Percentiles rank a stretch among this genome's conserved stretches.
phyloP scores from a whole-genome alignment of 2,329 filamentous ascomycete species.

The Aureobasidium sp. region DNA sequence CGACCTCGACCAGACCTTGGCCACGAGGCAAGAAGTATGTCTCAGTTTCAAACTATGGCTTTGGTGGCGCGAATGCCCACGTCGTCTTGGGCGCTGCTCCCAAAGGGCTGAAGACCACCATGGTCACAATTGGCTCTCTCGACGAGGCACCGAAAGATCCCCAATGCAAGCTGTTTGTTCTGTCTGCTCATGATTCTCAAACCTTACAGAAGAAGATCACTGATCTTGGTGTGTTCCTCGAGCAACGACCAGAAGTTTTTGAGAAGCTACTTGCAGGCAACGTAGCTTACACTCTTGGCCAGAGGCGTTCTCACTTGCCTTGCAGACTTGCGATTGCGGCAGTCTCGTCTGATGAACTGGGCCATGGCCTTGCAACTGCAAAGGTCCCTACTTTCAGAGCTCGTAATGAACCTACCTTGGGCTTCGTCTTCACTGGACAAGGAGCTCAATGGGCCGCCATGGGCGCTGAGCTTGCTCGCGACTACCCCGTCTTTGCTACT shows the following conservation, averaged over 20 bases:
- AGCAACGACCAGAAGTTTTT: slow-evolving; percentile 2
- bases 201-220: slow-evolving; percentile 1
- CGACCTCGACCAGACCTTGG: background rate
- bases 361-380: background rate
- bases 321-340: background rate
- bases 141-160: background rate
- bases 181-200: background rate
- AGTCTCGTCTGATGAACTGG: background rate
- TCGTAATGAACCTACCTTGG: background rate
- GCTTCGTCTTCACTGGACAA: slow-evolving; percentile 28
- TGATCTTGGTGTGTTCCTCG: background rate
- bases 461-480: slow-evolving; percentile 16
- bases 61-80: slow-evolving; percentile 23
- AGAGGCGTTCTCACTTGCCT: background rate
- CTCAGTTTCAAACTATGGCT: slow-evolving; percentile 20
- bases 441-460: slow-evolving; percentile 27
- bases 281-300: background rate
- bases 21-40: slow-evolving; percentile 7
- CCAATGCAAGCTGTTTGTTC: background rate
- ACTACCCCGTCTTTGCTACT: background rate
- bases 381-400: slow-evolving; percentile 1
- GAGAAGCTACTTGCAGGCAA: slow-evolving; percentile 1
- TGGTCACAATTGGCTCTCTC: background rate
- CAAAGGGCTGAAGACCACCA: background rate
- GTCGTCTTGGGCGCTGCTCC: background rate